These are phyloP conservation scores for Aspergillus viridinutans DNA, from an alignment of 2,329 filamentous ascomycete genomes.

Conservation along the genomic window DNA sequence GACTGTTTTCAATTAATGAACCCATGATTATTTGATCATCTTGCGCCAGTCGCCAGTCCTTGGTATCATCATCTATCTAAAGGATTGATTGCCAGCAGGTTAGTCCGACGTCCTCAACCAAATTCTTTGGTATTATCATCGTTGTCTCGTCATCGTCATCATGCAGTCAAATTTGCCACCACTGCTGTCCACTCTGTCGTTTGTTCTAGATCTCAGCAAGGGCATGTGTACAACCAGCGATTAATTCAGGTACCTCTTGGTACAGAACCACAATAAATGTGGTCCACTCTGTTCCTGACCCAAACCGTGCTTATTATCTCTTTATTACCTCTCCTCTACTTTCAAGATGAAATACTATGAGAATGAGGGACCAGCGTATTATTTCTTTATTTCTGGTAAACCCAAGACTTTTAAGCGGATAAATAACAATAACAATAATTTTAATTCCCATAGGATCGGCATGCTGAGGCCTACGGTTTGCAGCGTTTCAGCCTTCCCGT, in stretches of 20 bases:
- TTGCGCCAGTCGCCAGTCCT: too few species aligned
- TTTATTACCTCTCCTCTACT: too few species aligned
- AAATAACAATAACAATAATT: too few species aligned
- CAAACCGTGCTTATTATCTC: not conserved
- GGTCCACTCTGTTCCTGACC: not conserved
- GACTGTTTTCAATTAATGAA: not conserved
- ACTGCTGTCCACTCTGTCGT: not conserved
- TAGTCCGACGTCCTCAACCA: too few species aligned
- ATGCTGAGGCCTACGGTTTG: not conserved
- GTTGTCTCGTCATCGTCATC: too few species aligned
- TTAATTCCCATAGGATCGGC: not conserved
- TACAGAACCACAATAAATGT: not conserved
- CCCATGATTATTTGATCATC: not conserved
- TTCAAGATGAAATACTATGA: not conserved
- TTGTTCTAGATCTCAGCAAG: not conserved
- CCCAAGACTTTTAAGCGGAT: slow-evolving; percentile 1
- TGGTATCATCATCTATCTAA: too few species aligned
- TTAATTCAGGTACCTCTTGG: not conserved
- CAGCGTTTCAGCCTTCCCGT: slow-evolving; percentile 18
- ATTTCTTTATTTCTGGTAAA: not conserved
- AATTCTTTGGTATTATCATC: not conserved
- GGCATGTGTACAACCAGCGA: too few species aligned
- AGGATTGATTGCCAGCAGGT: too few species aligned
- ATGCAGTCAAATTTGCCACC: not conserved
- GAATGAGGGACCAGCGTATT: not conserved